Evolutionary conservation across 495 filamentous ascomycete genomes (phyloP).

Genomic region (Chaetomium fimeti): DNA sequence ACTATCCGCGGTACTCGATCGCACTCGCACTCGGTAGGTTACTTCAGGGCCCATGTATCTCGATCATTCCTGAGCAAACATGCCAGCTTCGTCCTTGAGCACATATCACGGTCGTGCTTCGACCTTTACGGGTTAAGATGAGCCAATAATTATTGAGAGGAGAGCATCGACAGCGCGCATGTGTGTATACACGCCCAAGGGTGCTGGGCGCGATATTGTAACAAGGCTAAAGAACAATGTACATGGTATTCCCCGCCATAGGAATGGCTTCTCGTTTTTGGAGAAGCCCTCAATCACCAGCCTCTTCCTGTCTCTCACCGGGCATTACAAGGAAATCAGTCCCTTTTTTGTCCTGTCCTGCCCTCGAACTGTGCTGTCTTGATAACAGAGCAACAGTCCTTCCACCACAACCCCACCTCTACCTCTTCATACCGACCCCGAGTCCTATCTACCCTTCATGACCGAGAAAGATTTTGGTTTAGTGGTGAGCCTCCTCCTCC

Average conservation of each 20-base stretch:
- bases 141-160: too few species aligned
- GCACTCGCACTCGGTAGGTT: too few species aligned
- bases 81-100: too few species aligned
- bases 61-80: too few species aligned
- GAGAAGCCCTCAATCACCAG: neutral
- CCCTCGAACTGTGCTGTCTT: neutral
- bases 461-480: constrained; percentile 18
- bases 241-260: constrained; percentile 45
- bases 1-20: too few species aligned
- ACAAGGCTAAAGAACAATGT: constrained; percentile 41
- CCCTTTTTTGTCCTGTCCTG: constrained; percentile 4
- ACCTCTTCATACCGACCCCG: neutral
- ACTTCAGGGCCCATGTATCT: too few species aligned
- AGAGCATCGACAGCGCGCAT: neutral
- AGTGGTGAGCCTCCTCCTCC: constrained; percentile 48
- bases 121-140: too few species aligned
- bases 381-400: neutral
- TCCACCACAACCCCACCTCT: neutral
- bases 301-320: neutral
- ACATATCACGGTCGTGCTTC: too few species aligned
- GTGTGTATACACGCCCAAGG: constrained; percentile 1
- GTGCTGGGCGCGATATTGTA: constrained; percentile 27
- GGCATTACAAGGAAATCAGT: neutral
- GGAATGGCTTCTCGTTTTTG: constrained; percentile 12
- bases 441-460: neutral